Base-by-base conservation (phyloP, 306 rosid species). In the Cucurbita argyrosperma region DNA sequence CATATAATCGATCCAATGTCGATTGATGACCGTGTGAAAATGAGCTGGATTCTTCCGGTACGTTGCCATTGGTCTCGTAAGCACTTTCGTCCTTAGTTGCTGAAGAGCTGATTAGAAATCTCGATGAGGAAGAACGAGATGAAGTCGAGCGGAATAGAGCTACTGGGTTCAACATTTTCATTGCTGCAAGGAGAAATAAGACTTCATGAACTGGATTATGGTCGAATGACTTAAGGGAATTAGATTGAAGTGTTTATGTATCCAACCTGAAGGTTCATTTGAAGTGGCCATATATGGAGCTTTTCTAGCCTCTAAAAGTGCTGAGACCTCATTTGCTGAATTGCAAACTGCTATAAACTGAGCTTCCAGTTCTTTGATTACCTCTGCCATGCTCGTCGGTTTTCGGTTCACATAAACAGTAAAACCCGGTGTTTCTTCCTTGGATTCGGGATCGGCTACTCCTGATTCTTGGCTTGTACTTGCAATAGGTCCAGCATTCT, bases 371-470 rank as follows among this genome's bases (percentile, higher is more conserved):
- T 88, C 99, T 83, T 77, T 84, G 51, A 91, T 84, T 51, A 95
- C 97, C 84, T 95, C 96, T 53, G 77, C 82, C 89, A 95, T 89
- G 84, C 94, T 91, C 1, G 86, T 82, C 8, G 99, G 97, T 83
- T 96, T 89, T 75, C 84, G 82, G 81, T 88, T 81, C 8, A 88
- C 88, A 78, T 87, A 91, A 70, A 87, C 96, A 45, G 96, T 89
- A 85, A 89, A 89, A 40, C 89, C 96, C 10, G 92, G 92, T 14
- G 88, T 87, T 79, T 88, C 95, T 59, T 85, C 90, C 85, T 80
- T 85, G 10, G 81, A 76, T 78, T 86, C 89, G 65, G 61, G 79
- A 77, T 74, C 77, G 37, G 74, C 82, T 45, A 79, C 68, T 43
- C 72, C 87, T 74, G 82, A 74, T 76, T 85, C 90, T 81, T 71